Percentiles rank a stretch among this genome's conserved stretches.
phyloP scores from a whole-genome alignment of 805 yeast species.

The Sugiyamaella americana region DNA sequence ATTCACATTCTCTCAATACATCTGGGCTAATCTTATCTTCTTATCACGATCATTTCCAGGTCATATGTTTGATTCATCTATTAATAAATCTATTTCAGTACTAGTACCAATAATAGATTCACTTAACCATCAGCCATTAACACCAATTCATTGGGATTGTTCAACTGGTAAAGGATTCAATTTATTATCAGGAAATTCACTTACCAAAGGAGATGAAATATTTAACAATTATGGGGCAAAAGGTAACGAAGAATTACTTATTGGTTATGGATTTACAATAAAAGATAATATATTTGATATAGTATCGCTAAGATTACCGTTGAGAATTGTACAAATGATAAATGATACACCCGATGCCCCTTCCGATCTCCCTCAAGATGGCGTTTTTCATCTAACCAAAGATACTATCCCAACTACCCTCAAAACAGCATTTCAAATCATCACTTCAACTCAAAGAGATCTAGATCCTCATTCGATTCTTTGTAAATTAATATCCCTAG shows the following conservation, averaged over 20 bases:
- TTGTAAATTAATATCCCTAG: conserved; percentile 1
- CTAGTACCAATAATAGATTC: conserved; percentile 74
- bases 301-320: conserved; percentile 39
- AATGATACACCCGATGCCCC: conserved; percentile 1
- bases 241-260: conserved; percentile 72
- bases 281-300: conserved; percentile 49
- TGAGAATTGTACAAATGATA: not conserved
- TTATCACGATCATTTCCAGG: conserved; percentile 77
- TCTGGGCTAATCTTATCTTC: conserved; percentile 70
- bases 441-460: conserved; percentile 3
- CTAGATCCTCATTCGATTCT: not conserved
- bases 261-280: conserved; percentile 76
- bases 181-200: conserved; percentile 28
- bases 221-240: conserved; percentile 84
- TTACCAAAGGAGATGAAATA: conserved; percentile 41
- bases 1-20: conserved; percentile 34
- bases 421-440: not conserved
- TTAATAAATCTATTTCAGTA: conserved; percentile 48
- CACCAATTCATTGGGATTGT: conserved; percentile 59
- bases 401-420: conserved; percentile 8
- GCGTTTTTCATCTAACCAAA: conserved; percentile 6
- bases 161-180: conserved; percentile 18
- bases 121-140: conserved; percentile 61
- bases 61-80: conserved; percentile 41
- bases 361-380: not conserved